These are phyloP conservation scores for Apiospora arundinis DNA, from an alignment of 2,329 filamentous ascomycete species.

Conservation along the genomic window DNA sequence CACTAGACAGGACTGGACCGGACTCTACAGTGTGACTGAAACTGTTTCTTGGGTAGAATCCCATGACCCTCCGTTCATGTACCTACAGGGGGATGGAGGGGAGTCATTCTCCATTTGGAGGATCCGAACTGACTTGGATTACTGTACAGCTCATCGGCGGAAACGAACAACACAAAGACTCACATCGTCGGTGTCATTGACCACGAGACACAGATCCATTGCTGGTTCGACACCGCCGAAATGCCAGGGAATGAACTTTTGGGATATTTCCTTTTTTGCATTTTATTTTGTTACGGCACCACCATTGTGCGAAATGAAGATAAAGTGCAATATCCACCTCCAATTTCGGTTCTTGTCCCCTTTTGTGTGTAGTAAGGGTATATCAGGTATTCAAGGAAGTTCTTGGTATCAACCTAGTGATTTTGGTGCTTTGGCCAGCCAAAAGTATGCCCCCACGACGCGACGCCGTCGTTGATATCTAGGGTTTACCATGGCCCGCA, in stretches of 20 bases:
- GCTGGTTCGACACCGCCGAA: neutral
- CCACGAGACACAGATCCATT: conserved; percentile 1
- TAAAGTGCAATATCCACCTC: conserved; percentile 11
- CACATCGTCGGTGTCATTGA: conserved; percentile 4
- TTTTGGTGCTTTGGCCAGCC: neutral
- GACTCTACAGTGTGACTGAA: neutral
- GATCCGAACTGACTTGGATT: conserved; percentile 6
- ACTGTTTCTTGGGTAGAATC: neutral
- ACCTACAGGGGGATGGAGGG: neutral
- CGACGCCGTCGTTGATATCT: conserved; percentile 12
- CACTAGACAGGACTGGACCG: neutral
- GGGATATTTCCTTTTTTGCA: neutral
- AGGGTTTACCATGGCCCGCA: conserved; percentile 13
- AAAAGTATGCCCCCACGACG: conserved; percentile 8
- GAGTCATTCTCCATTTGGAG: conserved; percentile 5
- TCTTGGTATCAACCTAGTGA: neutral
- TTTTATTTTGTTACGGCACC: neutral
- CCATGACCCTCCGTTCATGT: conserved; percentile 18
- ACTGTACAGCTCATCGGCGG: conserved; percentile 10
- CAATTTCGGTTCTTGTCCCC: neutral
- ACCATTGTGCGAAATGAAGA: neutral
- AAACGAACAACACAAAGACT: conserved; percentile 12
- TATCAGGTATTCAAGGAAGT: neutral
- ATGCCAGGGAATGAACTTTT: neutral
- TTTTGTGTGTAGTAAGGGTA: conserved; percentile 1